Base-by-base conservation (phyloP, 2,329 filamentous ascomycete species). In the Talaromyces piceae region DNA sequence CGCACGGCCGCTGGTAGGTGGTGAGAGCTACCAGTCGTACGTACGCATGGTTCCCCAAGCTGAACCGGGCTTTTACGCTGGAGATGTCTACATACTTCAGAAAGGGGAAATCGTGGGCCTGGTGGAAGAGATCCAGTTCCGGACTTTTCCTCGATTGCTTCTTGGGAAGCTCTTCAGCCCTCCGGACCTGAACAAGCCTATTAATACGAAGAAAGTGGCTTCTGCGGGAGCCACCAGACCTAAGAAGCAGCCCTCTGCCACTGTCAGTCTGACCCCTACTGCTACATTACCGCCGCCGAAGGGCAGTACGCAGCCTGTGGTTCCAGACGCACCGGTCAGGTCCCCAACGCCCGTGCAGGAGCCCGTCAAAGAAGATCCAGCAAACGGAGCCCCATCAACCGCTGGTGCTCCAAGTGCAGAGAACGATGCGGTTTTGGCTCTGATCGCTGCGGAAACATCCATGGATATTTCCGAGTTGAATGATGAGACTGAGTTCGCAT, bases 11-110 rank as follows among this genome's bases (percentile, higher is more conserved):
- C 58, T 69, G 25, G 30, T 49, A 11, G 48, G 56, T 6, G 54
- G 49, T n/a, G 53, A 56, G 45, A 47, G 46, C 13, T 61, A 62
- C 28, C 49, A 53, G 33, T 61, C 59, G n/a, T 68, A 70, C 54
- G 62, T 64, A 9, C 54, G 57, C 41, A 71, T 71, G 67, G 49
- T 61, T 41, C 54, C 49, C 22, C 39, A 45, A 23, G 54, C 61
- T 8, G 63, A 60, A n/a, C 57, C 56, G 2, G 55, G 56, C 30
- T 57, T 67, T 30, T 61, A 65, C 33, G 60, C 57, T 2, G 56
- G 50, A 3, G 50, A 52, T 12, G 45, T 52, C 9, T 52, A 47
- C 13, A 44, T 63, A 11, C 64, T 65, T 59, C 59, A 64, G 51
- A 59, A 59, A 4, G 58, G 64, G 31, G 56, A n/a, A 6, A 48